phyloP scores from a whole-genome alignment of 2,329 filamentous ascomycete species.

The Sordariomycetes sp. region DNA sequence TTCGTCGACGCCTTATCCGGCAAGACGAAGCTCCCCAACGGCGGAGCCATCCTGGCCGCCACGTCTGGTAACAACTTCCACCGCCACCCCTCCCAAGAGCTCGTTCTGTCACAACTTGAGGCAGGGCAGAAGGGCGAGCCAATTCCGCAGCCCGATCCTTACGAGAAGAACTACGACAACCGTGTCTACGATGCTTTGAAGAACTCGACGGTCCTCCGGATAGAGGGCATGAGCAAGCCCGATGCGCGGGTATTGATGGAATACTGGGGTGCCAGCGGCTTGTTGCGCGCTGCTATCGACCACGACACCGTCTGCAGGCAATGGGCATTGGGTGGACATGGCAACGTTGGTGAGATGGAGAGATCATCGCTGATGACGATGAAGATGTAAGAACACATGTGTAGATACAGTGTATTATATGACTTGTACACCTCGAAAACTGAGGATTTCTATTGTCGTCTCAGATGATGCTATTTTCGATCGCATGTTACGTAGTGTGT shows the following conservation, averaged over 20 bases:
- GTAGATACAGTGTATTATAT: conserved; percentile 2
- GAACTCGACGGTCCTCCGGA: conserved; percentile 39
- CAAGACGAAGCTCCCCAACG: conserved; percentile 50
- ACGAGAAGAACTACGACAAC: conserved; percentile 45
- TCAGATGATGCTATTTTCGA: no score
- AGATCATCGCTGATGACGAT: conserved; percentile 45
- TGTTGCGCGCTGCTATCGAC: conserved; percentile 62
- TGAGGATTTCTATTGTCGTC: no score
- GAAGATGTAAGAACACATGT: conserved; percentile 25
- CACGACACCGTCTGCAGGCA: conserved; percentile 67
- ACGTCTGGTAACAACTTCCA: conserved; percentile 65
- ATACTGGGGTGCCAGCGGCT: conserved; percentile 83
- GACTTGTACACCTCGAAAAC: no score
- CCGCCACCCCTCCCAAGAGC: conserved; percentile 54
- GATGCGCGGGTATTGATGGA: conserved; percentile 80
- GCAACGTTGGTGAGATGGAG: conserved; percentile 81
- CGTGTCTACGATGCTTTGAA: conserved; percentile 44
- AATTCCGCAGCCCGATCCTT: conserved; percentile 39
- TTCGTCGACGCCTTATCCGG: conserved; percentile 68
- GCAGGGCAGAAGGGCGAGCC: conserved; percentile 29
- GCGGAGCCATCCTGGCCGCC: conserved; percentile 69
- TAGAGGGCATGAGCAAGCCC: conserved; percentile 61
- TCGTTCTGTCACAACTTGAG: conserved; percentile 51
- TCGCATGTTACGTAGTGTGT: no score
- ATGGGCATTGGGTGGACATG: conserved; percentile 75